Evolutionary conservation across 495 filamentous ascomycete species (phyloP), one percentile per base, ranked within the genome.

Genomic region (Lineolata rhizophorae): DNA sequence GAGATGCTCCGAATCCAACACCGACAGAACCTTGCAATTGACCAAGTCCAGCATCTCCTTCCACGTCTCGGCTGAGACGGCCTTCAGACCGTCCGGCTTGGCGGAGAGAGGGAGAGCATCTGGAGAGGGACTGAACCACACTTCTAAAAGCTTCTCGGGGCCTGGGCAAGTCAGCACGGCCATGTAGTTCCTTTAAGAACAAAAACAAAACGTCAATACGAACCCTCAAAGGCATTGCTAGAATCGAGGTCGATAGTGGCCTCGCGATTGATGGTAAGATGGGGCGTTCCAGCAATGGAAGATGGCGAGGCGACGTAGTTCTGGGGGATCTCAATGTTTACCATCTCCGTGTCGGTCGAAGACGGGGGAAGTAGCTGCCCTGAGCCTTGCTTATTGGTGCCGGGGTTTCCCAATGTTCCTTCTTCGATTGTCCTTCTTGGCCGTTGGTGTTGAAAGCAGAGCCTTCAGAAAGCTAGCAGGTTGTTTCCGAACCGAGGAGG

Each of bases 91-190:
- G 43, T 65, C 58, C 12, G 76, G 72, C 33, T 65, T 67, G 15
- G 71, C 67, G 21, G 65, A 61, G 2, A 65, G 60, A 1, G 87
- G 76, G 8, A 92, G 68, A 31, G 71, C 58, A 39, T 62, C 59
- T 14, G 83, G 60, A 43, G 76, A 79, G 5, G 90, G 73, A 21
- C 76, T 71, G 51, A 99, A 95, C 90, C 90, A 99, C 44, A 99
- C 87, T 58, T 99, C 90, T 39, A 99, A 68, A 21, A 99, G 64
- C 58, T 99, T 99, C 58, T 99, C 90, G 22, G 90, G 90, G 31
- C 87, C 76, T 81, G 33, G 13, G 17, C 20, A 27, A 5, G 8
- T 38, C 13, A 45, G 32, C 18, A n/a, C n/a, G n/a, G n/a, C n/a
- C n/a, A n/a, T n/a, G n/a, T n/a, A n/a, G n/a, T n/a, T n/a, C n/a